These are phyloP conservation scores for Pisolithus thermaeus DNA, from an alignment of 1,284 basidiomycete genomes.

Conservation along the genomic window DNA sequence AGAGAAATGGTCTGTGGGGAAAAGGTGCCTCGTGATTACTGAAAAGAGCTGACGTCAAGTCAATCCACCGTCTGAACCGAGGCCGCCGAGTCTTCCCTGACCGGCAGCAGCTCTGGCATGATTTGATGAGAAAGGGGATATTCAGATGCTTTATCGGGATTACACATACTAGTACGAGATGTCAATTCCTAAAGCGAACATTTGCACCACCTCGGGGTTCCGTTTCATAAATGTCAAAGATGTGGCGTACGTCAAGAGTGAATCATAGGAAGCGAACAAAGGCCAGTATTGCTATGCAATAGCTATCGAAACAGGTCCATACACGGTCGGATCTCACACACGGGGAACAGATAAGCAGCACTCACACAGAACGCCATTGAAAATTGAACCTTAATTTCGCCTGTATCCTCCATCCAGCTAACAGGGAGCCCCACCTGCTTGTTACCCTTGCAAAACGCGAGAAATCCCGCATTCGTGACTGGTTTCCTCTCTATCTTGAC, in stretches of 20 bases:
- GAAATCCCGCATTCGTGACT: conserved; percentile 70
- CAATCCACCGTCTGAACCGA: conserved; percentile 86
- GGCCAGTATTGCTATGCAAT: conserved; percentile 80
- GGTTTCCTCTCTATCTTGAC: conserved; percentile 76
- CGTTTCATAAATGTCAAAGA: conserved; percentile 63
- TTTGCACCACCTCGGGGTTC: conserved; percentile 66
- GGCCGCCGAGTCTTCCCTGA: conserved; percentile 35
- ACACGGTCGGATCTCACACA: conserved; percentile 55
- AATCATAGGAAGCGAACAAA: conserved; percentile 77
- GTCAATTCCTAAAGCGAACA: conserved; percentile 84
- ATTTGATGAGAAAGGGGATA: conserved; percentile 29
- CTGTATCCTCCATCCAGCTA: conserved; percentile 53
- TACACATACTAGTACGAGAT: conserved; percentile 76
- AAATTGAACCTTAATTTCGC: conserved; percentile 35
- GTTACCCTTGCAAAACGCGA: conserved; percentile 42
- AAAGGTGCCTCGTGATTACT: conserved; percentile 68
- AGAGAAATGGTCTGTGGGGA: conserved; percentile 74
- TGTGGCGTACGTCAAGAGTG: conserved; percentile 68
- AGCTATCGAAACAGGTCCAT: conserved; percentile 69
- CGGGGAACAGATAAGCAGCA: conserved; percentile 18
- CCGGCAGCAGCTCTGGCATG: conserved; percentile 51
- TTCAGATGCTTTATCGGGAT: conserved; percentile 22
- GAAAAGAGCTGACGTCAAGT: conserved; percentile 83
- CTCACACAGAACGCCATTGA: neutral
- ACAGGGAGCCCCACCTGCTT: conserved; percentile 41